Base-by-base conservation (phyloP, 148 eudicot genomes). In the Rhododendron griersonianum region DNA sequence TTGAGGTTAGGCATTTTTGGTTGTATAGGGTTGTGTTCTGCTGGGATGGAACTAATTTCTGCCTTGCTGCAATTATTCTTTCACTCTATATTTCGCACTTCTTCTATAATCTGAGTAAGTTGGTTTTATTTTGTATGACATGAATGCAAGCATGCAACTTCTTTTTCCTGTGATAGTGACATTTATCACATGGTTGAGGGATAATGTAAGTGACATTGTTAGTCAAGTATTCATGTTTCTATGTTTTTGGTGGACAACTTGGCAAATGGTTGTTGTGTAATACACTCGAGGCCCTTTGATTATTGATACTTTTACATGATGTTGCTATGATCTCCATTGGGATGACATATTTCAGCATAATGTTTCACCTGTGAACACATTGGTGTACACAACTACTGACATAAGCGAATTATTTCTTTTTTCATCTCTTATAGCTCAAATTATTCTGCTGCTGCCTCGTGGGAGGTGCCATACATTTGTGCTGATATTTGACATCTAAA, bases 401-500 rank as follows among this genome's bases (percentile, higher is more conserved):
- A 23, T 53, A 76, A 48, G 25, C n/a, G 2, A 4, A 44, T 84
- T 55, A 7, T 55, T 23, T 75, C 75, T 76, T 11, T 18, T 71
- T 48, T 48, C 45, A 25, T 84, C 45, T 84, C 81, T 76, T 25
- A 5, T 16, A 53, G 86, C 39, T 84, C 55, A 50, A 50, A 51
- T 11, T 74, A 71, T 74, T 51, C 86, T 35, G 69, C 81, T 75
- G 69, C 71, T 33, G 65, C 30, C 80, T 84, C 9, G 59, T 83
- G 80, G 47, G 85, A 30, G 48, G 80, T 33, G 80, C 67, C 48
- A 11, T n/a, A 47, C 63, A 73, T 51, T 75, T 51, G 65, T 19
- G 81, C 35, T 84, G 81, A 74, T 74, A 51, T 16, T 53, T 84
- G 86, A 84, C 69, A 76, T 76, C 39, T 82, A 87, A 89, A 82